Base-by-base conservation (phyloP, 345 rosid genomes). In the Garcia nutans region DNA sequence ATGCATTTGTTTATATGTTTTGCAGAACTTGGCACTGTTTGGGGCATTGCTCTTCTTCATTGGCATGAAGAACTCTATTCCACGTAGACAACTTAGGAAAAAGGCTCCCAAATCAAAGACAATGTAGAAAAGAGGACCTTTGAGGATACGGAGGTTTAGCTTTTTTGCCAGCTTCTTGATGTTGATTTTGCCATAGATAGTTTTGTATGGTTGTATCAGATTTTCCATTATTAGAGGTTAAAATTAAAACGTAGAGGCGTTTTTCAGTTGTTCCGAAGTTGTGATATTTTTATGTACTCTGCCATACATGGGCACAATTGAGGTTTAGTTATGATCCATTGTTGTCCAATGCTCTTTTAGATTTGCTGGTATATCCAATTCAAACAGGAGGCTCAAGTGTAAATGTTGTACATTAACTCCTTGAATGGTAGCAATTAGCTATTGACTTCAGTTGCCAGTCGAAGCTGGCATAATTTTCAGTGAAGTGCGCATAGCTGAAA, bases 51-150 rank as follows among this genome's bases (percentile, higher is more conserved):
- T 92, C 26, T 91, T 87, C 79, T 92, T 86, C 66, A 83, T 91
- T 66, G 97, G 97, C 74, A 92, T 91, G 96, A 87, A 82, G 82
- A 92, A 92, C 86, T 88, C 96, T 17, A 84, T 88, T 78, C 91
- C 87, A 44, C 82, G 88, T 77, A 86, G 91, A 60, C 92, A 88
- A 49, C 82, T 72, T 44, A 85, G 83, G 90, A 92, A 84, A 72
- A 92, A 86, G 90, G 57, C 79, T 58, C 88, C 83, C 22, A 92
- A 92, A 65, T n/a, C 89, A 24, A 91, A 91, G 83, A 68, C 89
- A 37, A 55, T 3, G 49, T 78, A 42, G 41, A 37, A 59, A 37
- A 12, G 6, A 52, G 55, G 20, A 44, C 8, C 4, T 22, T 19
- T 24, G 60, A 69, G 28, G 45, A 65, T 24, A 7, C 7, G n/a